Conservation (phyloP, 129 eudicot species). For the Flaveria robusta region DNA sequence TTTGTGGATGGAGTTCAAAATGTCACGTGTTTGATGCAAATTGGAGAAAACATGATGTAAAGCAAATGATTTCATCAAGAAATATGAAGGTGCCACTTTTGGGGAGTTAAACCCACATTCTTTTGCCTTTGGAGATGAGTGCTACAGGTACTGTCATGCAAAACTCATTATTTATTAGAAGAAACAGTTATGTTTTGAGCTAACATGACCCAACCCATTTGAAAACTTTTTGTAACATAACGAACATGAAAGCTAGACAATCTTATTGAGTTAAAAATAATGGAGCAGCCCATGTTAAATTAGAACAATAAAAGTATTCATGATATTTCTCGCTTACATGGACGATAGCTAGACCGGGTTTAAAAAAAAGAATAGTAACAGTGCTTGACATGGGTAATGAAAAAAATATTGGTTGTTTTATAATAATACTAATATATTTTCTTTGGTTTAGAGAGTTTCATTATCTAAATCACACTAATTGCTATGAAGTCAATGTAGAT, state of each 20-base stretch:
- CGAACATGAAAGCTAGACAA: constrained; percentile 80
- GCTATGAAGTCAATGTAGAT: constrained; percentile 85
- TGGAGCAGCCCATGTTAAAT: constrained; percentile 87
- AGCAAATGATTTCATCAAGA: too few relatives aligned
- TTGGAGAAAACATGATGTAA: too few relatives aligned
- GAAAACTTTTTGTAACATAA: constrained; percentile 40
- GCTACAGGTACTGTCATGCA: constrained; percentile 61
- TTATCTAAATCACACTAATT: constrained; percentile 83
- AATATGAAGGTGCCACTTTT: constrained; percentile 80
- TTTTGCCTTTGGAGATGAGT: constrained; percentile 83
- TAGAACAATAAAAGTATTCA: constrained; percentile 82
- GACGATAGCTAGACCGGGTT: constrained; percentile 83
- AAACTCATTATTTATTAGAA: not conserved
- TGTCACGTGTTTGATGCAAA: too few relatives aligned
- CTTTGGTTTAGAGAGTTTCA: constrained; percentile 53
- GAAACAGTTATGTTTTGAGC: not conserved
- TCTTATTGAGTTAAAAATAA: constrained; percentile 88
- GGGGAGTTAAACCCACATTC: constrained; percentile 93
- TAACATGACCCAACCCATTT: not conserved
- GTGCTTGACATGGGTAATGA: constrained; percentile 62
- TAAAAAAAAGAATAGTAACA: constrained; percentile 89
- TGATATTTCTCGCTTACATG: constrained; percentile 92
- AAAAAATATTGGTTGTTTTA: not conserved
- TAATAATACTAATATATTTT: not conserved
- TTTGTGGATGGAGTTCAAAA: too few relatives aligned